phyloP scores from a whole-genome alignment of 192 early-diverging fungal species.

The Podila minutissima region DNA sequence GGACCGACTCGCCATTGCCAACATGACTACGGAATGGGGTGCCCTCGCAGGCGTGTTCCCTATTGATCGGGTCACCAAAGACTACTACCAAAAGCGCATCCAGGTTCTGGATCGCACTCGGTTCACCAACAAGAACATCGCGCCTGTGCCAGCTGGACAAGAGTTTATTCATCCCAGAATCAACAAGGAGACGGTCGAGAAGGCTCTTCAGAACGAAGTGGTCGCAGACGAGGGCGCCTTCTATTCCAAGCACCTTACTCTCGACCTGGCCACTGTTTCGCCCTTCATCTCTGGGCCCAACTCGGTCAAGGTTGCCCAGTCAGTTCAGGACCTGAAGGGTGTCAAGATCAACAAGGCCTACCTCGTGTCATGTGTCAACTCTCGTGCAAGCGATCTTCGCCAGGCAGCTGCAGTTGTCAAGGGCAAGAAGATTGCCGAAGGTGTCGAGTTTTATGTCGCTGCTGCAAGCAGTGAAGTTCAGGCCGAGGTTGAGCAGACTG shows the following conservation, averaged over 20 bases:
- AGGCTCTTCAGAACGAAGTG: slow-evolving; percentile 54
- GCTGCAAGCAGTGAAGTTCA: slow-evolving; percentile 94
- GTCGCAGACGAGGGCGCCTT: slow-evolving; percentile 65
- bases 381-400: slow-evolving; percentile 87
- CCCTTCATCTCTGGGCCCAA: slow-evolving; percentile 96
- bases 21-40: slow-evolving; percentile 99
- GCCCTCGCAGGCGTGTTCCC: slow-evolving; percentile 97
- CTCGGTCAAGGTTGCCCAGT: slow-evolving; percentile 92
- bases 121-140: slow-evolving; percentile 64
- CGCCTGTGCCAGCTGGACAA: slow-evolving; percentile 50
- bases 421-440: slow-evolving; percentile 75
- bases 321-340: slow-evolving; percentile 76
- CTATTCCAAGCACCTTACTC: slow-evolving; percentile 87
- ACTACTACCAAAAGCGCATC: slow-evolving; percentile 77
- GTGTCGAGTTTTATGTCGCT: slow-evolving; percentile 95
- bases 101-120: slow-evolving; percentile 57
- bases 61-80: slow-evolving; percentile 82
- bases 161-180: slow-evolving; percentile 66
- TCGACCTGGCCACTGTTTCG: slow-evolving; percentile 88
- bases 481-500: slow-evolving; percentile 81
- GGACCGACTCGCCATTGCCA: slow-evolving; percentile 95
- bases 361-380: slow-evolving; percentile 95
- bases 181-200: slow-evolving; percentile 58
- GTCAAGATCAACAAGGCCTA: slow-evolving; percentile 97
- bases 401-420: slow-evolving; percentile 87